Evolutionary conservation across 2,329 filamentous ascomycete species (phyloP).

Genomic region (Talaromyces sp.): DNA sequence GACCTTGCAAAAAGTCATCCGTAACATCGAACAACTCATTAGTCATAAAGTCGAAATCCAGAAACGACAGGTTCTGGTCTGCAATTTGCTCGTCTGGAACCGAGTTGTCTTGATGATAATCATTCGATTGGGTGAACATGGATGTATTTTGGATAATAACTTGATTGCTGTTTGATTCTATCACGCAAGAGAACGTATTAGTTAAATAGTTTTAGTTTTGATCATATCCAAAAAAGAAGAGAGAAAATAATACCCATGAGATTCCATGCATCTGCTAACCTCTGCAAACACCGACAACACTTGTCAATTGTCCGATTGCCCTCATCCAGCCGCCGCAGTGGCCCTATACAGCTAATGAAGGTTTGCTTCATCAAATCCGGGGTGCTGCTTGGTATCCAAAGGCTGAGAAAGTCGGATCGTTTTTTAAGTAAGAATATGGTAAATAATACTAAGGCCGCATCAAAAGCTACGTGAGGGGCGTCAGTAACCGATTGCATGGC

Average conservation of each 20-base stretch:
- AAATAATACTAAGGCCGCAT: neutral
- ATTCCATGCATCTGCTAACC: constrained; percentile 1
- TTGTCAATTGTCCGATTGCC: constrained; percentile 3
- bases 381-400: neutral
- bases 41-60: constrained; percentile 1
- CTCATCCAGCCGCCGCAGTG: neutral
- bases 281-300: neutral
- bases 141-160: neutral
- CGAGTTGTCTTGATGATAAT: neutral
- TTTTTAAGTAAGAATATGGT: neutral
- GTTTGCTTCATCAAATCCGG: constrained; percentile 1
- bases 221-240: neutral
- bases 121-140: neutral
- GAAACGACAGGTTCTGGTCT: neutral
- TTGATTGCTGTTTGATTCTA: neutral
- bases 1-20: neutral
- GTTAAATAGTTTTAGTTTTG: neutral
- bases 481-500: neutral
- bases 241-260: neutral
- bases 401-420: neutral
- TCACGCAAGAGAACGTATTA: neutral
- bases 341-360: neutral
- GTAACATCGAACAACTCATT: constrained; percentile 4
- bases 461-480: neutral
- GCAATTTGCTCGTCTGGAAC: neutral